Evolutionary conservation across 176 grass and related monocot species (phyloP).

Genomic region (Triticum timopheevii): DNA sequence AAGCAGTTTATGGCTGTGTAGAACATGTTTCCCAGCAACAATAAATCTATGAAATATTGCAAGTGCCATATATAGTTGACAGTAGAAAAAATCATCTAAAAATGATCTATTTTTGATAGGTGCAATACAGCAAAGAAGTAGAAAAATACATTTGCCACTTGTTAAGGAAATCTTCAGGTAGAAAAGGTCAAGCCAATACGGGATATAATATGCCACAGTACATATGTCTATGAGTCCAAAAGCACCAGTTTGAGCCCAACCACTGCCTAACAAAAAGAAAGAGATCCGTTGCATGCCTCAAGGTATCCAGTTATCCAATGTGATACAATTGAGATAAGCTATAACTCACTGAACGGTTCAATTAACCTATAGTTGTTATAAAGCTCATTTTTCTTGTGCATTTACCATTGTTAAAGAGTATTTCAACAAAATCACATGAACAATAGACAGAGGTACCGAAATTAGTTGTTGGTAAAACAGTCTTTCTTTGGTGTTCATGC

Average conservation of each 20-base stretch:
- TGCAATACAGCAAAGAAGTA: not conserved
- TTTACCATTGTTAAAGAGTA: not conserved
- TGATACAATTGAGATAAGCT: not conserved
- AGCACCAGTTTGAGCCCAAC: conserved; percentile 18
- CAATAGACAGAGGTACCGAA: not conserved
- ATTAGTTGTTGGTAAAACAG: not conserved
- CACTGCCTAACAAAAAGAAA: conserved; percentile 10
- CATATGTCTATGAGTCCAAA: not conserved
- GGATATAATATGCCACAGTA: not conserved
- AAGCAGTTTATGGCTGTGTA: not conserved
- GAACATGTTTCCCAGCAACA: too few relatives aligned
- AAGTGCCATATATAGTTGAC: not conserved
- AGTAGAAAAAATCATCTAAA: not conserved
- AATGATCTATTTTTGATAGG: conserved; percentile 1
- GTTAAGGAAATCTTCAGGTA: not conserved
- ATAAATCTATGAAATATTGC: not conserved
- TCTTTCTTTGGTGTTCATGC: not conserved
- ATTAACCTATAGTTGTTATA: not conserved
- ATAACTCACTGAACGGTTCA: not conserved
- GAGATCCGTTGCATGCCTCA: not conserved
- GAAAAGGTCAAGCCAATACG: not conserved
- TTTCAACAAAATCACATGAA: not conserved
- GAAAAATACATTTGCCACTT: not conserved
- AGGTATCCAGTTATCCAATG: not conserved
- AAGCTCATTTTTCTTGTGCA: not conserved